Percentiles rank a stretch among this genome's conserved stretches.
Evolutionary conservation across 805 yeast species (phyloP).

Genomic region (Spathaspora gorwiae): DNA sequence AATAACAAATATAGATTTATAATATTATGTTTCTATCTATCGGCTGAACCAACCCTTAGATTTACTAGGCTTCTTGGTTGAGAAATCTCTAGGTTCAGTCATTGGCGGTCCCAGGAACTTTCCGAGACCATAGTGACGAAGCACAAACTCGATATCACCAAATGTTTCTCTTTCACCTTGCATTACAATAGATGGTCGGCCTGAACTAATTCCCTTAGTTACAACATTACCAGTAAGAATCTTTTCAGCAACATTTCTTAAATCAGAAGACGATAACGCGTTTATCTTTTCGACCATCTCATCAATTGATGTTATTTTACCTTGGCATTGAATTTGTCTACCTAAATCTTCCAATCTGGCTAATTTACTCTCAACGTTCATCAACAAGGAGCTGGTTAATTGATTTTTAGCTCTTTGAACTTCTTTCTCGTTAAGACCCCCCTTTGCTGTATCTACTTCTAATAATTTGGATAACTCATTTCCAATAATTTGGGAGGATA

Average conservation of each 20-base stretch:
- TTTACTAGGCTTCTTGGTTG: neutral
- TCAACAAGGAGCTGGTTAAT: slow-evolving; percentile 76
- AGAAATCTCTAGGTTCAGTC: slow-evolving; percentile 16
- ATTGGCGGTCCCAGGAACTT: slow-evolving; percentile 17
- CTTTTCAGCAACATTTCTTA: slow-evolving; percentile 67
- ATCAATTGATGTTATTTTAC: slow-evolving; percentile 63
- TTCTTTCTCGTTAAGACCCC: slow-evolving; percentile 65
- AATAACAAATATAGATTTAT: too few relatives aligned
- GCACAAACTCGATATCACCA: slow-evolving; percentile 72
- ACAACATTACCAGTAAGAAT: slow-evolving; percentile 67
- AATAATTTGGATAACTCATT: slow-evolving; percentile 33
- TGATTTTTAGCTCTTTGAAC: slow-evolving; percentile 90
- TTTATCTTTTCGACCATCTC: slow-evolving; percentile 84
- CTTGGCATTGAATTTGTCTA: slow-evolving; percentile 85
- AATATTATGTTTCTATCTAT: too few relatives aligned
- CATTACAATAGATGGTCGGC: slow-evolving; percentile 79
- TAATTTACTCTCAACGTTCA: slow-evolving; percentile 89
- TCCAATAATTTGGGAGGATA: slow-evolving; percentile 74
- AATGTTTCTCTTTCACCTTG: slow-evolving; percentile 83
- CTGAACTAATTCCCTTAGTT: slow-evolving; percentile 40
- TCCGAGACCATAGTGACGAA: slow-evolving; percentile 74
- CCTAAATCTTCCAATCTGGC: slow-evolving; percentile 96
- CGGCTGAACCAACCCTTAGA: neutral
- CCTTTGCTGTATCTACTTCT: slow-evolving; percentile 34
- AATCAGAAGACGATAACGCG: slow-evolving; percentile 58